Conservation (phyloP, 2,329 filamentous ascomycete species). For the Aspergillus sp. region DNA sequence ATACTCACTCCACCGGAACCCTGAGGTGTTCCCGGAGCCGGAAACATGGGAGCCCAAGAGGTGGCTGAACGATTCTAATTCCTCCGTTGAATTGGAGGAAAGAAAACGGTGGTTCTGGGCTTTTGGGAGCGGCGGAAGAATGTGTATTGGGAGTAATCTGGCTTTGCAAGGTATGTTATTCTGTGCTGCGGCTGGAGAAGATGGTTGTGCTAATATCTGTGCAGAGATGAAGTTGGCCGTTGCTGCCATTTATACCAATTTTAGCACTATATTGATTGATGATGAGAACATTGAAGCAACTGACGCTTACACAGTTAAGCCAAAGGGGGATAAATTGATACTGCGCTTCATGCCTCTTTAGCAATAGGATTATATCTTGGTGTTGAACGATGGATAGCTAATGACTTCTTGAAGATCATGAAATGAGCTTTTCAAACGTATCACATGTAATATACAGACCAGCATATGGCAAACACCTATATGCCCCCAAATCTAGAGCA, state of each 20-base stretch:
- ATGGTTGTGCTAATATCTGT: constrained; percentile 3
- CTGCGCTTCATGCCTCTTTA: constrained; percentile 43
- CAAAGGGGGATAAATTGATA: constrained; percentile 52
- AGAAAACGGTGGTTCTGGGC: constrained; percentile 47
- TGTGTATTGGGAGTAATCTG: constrained; percentile 46
- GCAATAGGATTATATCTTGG: neutral
- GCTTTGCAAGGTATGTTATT: constrained; percentile 38
- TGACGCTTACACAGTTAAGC: constrained; percentile 59
- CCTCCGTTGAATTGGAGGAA: constrained; percentile 32
- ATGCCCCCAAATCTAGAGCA: constrained; percentile 8
- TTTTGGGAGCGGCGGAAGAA: constrained; percentile 44
- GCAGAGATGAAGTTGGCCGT: constrained; percentile 66
- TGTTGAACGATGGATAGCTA: neutral
- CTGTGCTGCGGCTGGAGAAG: neutral
- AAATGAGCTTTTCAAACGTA: neutral
- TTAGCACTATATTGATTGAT: constrained; percentile 53
- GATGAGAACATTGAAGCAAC: constrained; percentile 59
- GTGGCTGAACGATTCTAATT: constrained; percentile 40
- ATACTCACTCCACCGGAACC: constrained; percentile 48
- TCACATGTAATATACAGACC: constrained; percentile 21
- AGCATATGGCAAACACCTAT: constrained; percentile 4
- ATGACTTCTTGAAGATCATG: neutral
- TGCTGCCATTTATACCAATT: constrained; percentile 65
- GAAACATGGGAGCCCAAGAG: constrained; percentile 43
- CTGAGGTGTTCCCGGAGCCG: constrained; percentile 42